Base-by-base conservation (phyloP, 2,329 filamentous ascomycete species). In the Lecanicillium sp. region DNA sequence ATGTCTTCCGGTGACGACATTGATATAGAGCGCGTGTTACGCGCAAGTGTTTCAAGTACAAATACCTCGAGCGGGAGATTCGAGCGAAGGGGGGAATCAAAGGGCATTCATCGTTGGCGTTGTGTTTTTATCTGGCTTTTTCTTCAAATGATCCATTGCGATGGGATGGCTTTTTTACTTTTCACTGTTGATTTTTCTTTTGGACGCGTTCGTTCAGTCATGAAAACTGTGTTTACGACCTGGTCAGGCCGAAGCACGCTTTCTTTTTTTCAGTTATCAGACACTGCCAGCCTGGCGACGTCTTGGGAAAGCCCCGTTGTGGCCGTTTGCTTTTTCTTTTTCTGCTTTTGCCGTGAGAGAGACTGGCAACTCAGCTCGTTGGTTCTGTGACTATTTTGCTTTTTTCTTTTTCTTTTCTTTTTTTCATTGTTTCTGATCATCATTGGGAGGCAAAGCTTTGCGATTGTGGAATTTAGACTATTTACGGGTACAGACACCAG, bases 11-110 rank as follows among this genome's bases (percentile, higher is more conserved):
- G 12, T 6, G 24, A 35, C 29, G 21, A 44, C 24, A n/a, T n/a
- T 21, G 41, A 35, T 35, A 7, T 17, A 29, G 32, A 45, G 42
- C 24, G 42, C 42, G 26, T 15, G 17, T 29, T 20, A 33, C 21
- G 42, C 42, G 42, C 23, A 29, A 15, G 20, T 45, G 42, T 44
- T 44, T 35, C 42, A 12, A 37, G 23, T 37, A 36, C 24, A 37
- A n/a, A 35, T 35, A 44, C 32, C 30, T 44, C n/a, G 30, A n/a
- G 11, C 36, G 42, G 42, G 37, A 10, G 24, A 33, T 30, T 44
- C 14, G 32, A 32, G 42, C 33, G 21, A 45, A 29, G 21, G 23
- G 19, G 30, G 32, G 33, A n/a, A 37, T 26, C 17, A n/a, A n/a
- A 20, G 29, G 33, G 21, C 42, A 45, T 45, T 29, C 17, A 37